Evolutionary conservation across 176 grass and related monocot species (phyloP).

Genomic region (Musa itinerans): DNA sequence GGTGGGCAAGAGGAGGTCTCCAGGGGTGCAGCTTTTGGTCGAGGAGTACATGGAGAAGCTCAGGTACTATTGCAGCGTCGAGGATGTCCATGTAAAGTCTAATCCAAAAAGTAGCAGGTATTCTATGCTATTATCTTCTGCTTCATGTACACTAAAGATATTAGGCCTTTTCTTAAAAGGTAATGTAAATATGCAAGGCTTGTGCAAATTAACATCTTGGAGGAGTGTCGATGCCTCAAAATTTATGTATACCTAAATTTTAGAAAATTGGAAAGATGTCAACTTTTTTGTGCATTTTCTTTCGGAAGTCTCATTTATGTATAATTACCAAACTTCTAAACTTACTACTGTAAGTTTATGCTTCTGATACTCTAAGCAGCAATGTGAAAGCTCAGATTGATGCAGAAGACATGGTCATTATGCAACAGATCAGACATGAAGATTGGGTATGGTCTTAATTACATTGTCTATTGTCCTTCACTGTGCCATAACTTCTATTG

Average conservation of each 20-base stretch:
- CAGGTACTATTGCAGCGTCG: slow-evolving; percentile 53
- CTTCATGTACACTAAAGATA: not conserved
- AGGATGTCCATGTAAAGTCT: slow-evolving; percentile 57
- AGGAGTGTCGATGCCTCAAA: not conserved
- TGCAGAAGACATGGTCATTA: slow-evolving; percentile 55
- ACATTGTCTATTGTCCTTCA: not conserved
- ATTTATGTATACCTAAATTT: not conserved
- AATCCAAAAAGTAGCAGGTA: slow-evolving; percentile 85
- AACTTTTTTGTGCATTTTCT: not conserved
- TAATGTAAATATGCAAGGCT: not conserved
- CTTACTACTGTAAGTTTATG: not conserved
- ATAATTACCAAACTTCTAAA: not conserved
- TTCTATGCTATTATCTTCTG: not conserved
- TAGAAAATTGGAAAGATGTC: not conserved
- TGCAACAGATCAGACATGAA: slow-evolving; percentile 62
- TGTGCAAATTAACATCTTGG: not conserved
- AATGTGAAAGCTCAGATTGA: slow-evolving; percentile 74
- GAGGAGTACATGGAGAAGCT: slow-evolving; percentile 84
- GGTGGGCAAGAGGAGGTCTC: slow-evolving; percentile 78
- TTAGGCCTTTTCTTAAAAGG: not conserved
- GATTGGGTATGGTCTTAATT: slow-evolving; percentile 59
- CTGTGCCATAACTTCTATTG: not conserved
- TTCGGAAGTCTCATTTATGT: not conserved
- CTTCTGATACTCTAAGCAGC: slow-evolving; percentile 23
- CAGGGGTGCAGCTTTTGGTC: slow-evolving; percentile 61